Conservation (phyloP, 169 alveolate genomes). For the Blepharisma undulans region DNA sequence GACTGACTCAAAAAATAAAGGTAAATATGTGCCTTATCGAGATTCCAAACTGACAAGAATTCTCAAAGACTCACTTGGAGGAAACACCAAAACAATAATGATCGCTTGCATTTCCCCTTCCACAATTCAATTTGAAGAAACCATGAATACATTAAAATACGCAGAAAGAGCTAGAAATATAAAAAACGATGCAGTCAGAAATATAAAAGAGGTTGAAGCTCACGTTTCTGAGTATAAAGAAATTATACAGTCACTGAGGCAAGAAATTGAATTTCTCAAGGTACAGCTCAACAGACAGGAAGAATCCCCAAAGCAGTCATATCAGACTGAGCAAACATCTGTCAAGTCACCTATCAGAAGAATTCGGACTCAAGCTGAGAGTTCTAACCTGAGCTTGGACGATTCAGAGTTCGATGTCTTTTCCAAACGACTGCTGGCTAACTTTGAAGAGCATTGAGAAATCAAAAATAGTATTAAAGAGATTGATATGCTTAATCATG, state of each 20-base stretch:
- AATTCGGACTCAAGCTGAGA: background rate
- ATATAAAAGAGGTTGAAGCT: slow-evolving; percentile 12
- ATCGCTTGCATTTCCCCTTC: slow-evolving; percentile 89
- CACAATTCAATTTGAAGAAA: slow-evolving; percentile 81
- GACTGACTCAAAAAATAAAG: slow-evolving; percentile 72
- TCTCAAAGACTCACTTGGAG: slow-evolving; percentile 88
- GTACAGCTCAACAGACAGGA: background rate
- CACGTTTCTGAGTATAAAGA: background rate
- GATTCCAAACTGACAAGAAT: slow-evolving; percentile 93
- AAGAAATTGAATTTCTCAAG: slow-evolving; percentile 2
- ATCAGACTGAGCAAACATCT: background rate
- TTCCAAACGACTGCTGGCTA: background rate
- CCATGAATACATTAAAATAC: slow-evolving; percentile 89
- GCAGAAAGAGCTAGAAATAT: slow-evolving; percentile 94
- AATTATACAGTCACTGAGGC: background rate
- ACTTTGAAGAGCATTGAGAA: slow-evolving; percentile 41
- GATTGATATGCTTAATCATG: background rate
- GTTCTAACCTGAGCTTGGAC: background rate
- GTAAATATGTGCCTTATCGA: slow-evolving; percentile 89
- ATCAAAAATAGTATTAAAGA: slow-evolving; percentile 29
- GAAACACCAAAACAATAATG: slow-evolving; percentile 89
- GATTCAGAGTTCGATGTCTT: background rate
- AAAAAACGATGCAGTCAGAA: slow-evolving; percentile 47
- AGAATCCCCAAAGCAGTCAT: background rate
- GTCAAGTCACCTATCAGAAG: background rate